Percentiles rank a stretch among this genome's conserved stretches.
Conservation (phyloP, 2,329 filamentous ascomycete species). For the Aspergillus terreus region DNA sequence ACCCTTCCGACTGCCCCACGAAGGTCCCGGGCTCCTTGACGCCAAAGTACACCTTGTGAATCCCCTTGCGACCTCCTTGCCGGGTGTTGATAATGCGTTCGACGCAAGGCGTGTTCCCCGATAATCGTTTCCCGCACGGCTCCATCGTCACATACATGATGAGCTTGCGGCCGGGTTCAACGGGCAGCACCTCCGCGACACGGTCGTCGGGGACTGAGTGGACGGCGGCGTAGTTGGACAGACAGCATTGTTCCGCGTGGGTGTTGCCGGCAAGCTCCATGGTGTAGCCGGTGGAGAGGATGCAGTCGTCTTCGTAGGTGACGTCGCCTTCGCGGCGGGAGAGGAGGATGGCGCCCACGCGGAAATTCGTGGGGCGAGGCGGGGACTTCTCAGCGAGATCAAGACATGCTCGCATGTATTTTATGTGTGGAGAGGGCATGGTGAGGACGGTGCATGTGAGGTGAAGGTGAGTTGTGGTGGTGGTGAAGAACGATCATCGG, state of each 20-base stretch:
- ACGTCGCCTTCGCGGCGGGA: conserved; percentile 27
- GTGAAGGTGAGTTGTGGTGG: neutral
- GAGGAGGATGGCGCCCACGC: conserved; percentile 87
- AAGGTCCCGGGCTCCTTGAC: conserved; percentile 89
- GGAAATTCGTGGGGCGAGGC: conserved; percentile 85
- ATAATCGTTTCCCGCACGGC: conserved; percentile 45
- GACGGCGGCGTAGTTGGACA: conserved; percentile 59
- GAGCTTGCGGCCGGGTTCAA: conserved; percentile 41
- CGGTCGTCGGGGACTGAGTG: conserved; percentile 34
- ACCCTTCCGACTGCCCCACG: conserved; percentile 75
- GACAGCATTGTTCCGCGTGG: conserved; percentile 90
- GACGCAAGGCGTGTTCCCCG: conserved; percentile 56
- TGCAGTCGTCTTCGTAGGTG: conserved; percentile 36
- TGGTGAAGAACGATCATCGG: neutral
- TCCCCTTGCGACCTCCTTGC: conserved; percentile 51
- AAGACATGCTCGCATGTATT: conserved; percentile 69
- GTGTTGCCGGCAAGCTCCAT: conserved; percentile 90
- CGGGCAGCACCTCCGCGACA: conserved; percentile 39
- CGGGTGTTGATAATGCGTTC: conserved; percentile 65
- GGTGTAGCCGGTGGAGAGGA: conserved; percentile 83
- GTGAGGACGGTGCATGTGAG: neutral
- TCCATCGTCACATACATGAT: conserved; percentile 89
- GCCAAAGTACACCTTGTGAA: conserved; percentile 79
- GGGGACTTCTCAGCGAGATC: conserved; percentile 73
- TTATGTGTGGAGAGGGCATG: conserved; percentile 28